These are phyloP conservation scores for Cyberlindnera lachancei DNA, from an alignment of 805 yeast genomes.

Conservation along the genomic window DNA sequence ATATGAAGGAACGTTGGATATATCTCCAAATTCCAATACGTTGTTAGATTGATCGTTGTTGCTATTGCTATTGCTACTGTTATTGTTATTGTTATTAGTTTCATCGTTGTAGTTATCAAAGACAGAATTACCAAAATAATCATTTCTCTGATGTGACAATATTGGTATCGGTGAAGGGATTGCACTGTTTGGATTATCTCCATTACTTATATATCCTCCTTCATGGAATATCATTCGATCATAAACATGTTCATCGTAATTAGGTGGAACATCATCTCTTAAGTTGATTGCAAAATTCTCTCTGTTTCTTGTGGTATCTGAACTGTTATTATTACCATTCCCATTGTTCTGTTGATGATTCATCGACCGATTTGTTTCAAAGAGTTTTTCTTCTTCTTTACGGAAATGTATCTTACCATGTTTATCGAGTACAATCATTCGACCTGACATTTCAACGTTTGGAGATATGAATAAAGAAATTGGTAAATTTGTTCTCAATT, in stretches of 20 bases:
- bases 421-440: conserved; percentile 30
- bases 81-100: neutral
- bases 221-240: conserved; percentile 37
- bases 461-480: conserved; percentile 67
- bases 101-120: neutral
- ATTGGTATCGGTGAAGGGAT: neutral
- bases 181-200: neutral
- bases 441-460: conserved; percentile 50
- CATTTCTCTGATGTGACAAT: neutral
- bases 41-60: neutral
- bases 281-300: conserved; percentile 24
- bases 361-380: conserved; percentile 17
- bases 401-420: conserved; percentile 35
- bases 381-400: conserved; percentile 26
- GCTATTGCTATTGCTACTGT: neutral
- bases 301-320: conserved; percentile 2
- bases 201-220: conserved; percentile 5
- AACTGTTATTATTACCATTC: conserved; percentile 1
- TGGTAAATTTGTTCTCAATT: conserved; percentile 81
- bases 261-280: conserved; percentile 63
- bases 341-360: conserved; percentile 1
- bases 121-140: neutral
- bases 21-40: conserved; percentile 24
- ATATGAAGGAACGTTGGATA: conserved; percentile 72
- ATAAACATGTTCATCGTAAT: conserved; percentile 63